Evolutionary conservation across 208 protist genomes (phyloP), one percentile per base, ranked within the genome.

Genomic region (Ichthyophonus hoferi): DNA sequence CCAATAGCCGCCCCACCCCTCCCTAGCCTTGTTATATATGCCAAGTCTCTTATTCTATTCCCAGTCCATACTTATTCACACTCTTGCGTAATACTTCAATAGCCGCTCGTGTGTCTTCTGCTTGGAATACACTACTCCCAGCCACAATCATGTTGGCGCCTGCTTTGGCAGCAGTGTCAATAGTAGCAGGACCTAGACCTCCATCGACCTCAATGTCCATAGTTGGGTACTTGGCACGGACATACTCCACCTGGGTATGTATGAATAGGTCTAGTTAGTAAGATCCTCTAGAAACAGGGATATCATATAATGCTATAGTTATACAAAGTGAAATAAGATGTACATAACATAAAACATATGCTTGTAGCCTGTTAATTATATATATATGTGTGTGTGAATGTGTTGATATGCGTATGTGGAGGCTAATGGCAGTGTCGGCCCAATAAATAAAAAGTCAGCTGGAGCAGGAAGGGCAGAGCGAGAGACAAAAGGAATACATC

Each of bases 141-240:
- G 98, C 97, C n/a, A 99, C 98, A 90, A 99, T 97, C 31, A 98
- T 95, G 90, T 99, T 99, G 31, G 98, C 98, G 17, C 98, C 98
- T 1, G 97, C 97, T 76, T 67, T 82, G 0, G 97, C 96, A 0
- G 96, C 97, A 2, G 89, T 86, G 14, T 96, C 93, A 43, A 99
- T 97, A 38, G 98, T 99, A 87, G 95, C 84, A 81, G 92, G 93
- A 50, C 94, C 94, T 12, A 99, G 82, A 12, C 99, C 99, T 77
- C 99, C 99, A 91, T 99, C 98, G 12, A 99, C 98, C 92, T 99
- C 94, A 90, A 99, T 99, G 91, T 98, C 94, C 1, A 99, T 87
- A 24, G 92, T 67, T 41, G 97, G 96, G 83, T 95, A 96, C 41
- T 88, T 90, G 37, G 86, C 40, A 41, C 98, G 93, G 2, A 99